A percentile compares a stretch with the other conserved stretches of the same genome.
These are phyloP conservation scores for Trypethelium eluteriae DNA, from an alignment of 495 filamentous ascomycete genomes.

Conservation along the genomic window DNA sequence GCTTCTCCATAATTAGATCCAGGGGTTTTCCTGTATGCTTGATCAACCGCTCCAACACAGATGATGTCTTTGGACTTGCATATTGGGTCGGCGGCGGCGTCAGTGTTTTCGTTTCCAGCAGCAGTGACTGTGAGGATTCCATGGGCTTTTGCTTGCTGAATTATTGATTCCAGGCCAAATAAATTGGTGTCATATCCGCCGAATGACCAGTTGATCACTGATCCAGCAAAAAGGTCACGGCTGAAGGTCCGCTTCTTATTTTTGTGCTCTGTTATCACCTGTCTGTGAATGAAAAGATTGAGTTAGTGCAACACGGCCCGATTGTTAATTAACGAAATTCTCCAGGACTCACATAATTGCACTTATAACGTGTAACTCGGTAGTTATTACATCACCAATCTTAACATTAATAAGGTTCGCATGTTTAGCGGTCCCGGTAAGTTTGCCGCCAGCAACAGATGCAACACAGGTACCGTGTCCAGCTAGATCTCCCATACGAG, in stretches of 20 bases:
- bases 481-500: background rate
- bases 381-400: background rate
- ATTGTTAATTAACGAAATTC: too few relatives aligned
- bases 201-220: background rate
- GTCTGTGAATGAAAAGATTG: too few relatives aligned
- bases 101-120: background rate
- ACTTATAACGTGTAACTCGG: background rate
- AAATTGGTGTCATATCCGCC: background rate
- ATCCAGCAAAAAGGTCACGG: background rate
- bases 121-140: background rate
- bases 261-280: background rate
- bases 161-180: background rate
- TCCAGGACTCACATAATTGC: background rate
- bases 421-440: background rate
- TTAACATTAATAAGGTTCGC: constrained; percentile 4
- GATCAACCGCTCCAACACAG: background rate
- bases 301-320: too few relatives aligned
- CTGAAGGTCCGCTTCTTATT: background rate
- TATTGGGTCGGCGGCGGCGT: background rate
- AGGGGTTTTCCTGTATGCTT: background rate
- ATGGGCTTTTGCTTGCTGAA: background rate
- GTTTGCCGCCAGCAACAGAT: background rate
- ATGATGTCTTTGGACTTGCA: background rate
- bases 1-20: background rate
- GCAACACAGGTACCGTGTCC: background rate